phyloP scores from a whole-genome alignment of 805 yeast species.

The Vanderwaltozyma polyspora region DNA sequence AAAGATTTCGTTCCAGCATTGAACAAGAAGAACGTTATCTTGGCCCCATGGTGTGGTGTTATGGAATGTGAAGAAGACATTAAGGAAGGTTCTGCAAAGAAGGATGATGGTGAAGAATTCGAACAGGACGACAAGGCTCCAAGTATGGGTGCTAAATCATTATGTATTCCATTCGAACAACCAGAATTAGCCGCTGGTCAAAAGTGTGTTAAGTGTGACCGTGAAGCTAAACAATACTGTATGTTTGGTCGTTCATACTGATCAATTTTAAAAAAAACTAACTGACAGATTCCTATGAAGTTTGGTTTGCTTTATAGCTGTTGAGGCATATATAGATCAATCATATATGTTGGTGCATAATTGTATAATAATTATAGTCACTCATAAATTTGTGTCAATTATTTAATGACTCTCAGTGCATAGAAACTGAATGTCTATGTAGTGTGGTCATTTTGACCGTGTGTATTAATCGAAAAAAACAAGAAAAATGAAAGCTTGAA shows the following conservation, averaged over 20 bases:
- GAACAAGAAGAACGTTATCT: slow-evolving; percentile 79
- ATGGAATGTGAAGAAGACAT: slow-evolving; percentile 93
- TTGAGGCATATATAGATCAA: neutral
- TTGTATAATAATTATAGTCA: neutral
- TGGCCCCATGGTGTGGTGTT: slow-evolving; percentile 97
- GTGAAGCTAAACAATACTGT: slow-evolving; percentile 68
- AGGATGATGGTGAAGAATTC: slow-evolving; percentile 72
- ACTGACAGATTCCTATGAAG: slow-evolving; percentile 1
- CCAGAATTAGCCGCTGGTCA: slow-evolving; percentile 70
- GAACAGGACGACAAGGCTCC: slow-evolving; percentile 95
- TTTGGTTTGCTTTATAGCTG: neutral
- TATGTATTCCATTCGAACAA: slow-evolving; percentile 93
- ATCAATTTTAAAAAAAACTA: neutral
- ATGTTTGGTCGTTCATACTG: slow-evolving; percentile 97
- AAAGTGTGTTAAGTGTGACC: slow-evolving; percentile 79
- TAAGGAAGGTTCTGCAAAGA: slow-evolving; percentile 74
- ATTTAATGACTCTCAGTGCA: neutral
- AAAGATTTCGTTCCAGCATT: slow-evolving; percentile 86
- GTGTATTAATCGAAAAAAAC: too few species aligned
- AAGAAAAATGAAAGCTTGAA: too few species aligned
- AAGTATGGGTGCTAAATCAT: slow-evolving; percentile 97
- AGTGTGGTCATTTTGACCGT: too few species aligned
- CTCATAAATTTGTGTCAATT: neutral
- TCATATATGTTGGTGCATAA: neutral
- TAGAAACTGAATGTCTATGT: too few species aligned